phyloP scores from a whole-genome alignment of 768 basidiomycete genomes.

The Strobilomyces dryophilus region DNA sequence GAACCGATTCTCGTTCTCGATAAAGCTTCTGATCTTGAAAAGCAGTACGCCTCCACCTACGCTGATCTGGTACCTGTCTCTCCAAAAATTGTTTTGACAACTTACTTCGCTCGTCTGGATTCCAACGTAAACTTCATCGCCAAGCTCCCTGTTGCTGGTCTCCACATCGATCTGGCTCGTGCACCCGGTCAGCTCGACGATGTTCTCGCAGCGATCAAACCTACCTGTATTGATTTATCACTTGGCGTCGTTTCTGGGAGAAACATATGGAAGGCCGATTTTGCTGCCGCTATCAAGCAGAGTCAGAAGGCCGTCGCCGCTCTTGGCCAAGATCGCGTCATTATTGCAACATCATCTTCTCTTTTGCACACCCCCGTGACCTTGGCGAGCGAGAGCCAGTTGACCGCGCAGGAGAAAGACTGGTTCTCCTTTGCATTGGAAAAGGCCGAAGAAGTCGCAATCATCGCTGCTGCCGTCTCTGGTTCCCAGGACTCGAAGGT shows the following conservation, averaged over 20 bases:
- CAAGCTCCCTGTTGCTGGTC: conserved; percentile 88
- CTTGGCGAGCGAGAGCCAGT: conserved; percentile 85
- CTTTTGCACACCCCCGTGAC: conserved; percentile 98
- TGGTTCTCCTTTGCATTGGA: conserved; percentile 99
- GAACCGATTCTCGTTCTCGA: conserved; percentile 97
- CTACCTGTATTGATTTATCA: conserved; percentile 77
- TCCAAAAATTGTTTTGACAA: conserved; percentile 91
- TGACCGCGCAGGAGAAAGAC: conserved; percentile 85
- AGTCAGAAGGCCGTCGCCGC: conserved; percentile 81
- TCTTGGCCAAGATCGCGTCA: conserved; percentile 84
- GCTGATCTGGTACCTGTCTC: conserved; percentile 74
- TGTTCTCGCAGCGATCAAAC: conserved; percentile 79
- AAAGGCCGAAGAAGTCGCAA: conserved; percentile 89
- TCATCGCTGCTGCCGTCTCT: conserved; percentile 79
- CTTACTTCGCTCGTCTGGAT: conserved; percentile 96
- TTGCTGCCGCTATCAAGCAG: conserved; percentile 73
- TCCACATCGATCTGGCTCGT: conserved; percentile 96
- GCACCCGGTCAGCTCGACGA: conserved; percentile 85
- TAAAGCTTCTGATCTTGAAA: conserved; percentile 67
- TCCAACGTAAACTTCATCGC: conserved; percentile 83
- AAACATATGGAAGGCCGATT: conserved; percentile 99
- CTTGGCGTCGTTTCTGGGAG: conserved; percentile 96
- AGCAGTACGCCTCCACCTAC: conserved; percentile 79
- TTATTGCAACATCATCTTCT: conserved; percentile 94
- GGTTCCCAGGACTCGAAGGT: conserved; percentile 76